Base-by-base conservation (phyloP, 768 basidiomycete species). In the Cystoderma amianthinum region DNA sequence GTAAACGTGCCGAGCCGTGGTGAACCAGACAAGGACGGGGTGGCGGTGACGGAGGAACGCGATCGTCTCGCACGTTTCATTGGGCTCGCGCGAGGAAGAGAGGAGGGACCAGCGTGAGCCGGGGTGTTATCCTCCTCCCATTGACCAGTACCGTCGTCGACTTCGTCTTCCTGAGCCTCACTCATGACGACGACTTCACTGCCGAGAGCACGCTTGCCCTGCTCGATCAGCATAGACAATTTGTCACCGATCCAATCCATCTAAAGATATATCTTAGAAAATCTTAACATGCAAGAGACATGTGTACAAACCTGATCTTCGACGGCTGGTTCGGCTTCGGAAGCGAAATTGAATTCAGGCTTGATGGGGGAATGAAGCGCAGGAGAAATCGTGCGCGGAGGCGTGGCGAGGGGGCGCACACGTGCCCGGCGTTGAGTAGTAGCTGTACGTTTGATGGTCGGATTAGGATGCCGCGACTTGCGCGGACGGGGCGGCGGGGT, bases 191-290 rank as follows among this genome's bases (percentile, higher is more conserved):
- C 87, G 12, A 92, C 70, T 55, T 91, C 86, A n/a, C 73, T 67
- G 11, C 74, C 76, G 5, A 92, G 69, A 0, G 89, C 89, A 35
- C 74, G 78, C 54, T 85, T 80, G 12, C 89, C 89, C 51, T 91
- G 79, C 52, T 80, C 77, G 48, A 92, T 91, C 38, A 91, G 74
- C 45, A 62, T 63, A 19, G 75, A 59, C 21, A 92, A 72, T 48
- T 75, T 78, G 47, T 75, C 79, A 15, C 84, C 82, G 44, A 90
- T 83, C 84, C 84, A 87, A 49, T 87, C 84, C 83, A 90, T 89
- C 72, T 88, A 52, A n/a, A 39, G 18, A 21, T 15, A 9, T 36
- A 19, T n/a, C 7, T 36, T 19, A 36, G 34, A 22, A 38, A 42
- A 39, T n/a, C n/a, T n/a, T n/a, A n/a, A n/a, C n/a, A n/a, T n/a